phyloP scores from a whole-genome alignment of 257 asterid genomes.

The Eucommia ulmoides region DNA sequence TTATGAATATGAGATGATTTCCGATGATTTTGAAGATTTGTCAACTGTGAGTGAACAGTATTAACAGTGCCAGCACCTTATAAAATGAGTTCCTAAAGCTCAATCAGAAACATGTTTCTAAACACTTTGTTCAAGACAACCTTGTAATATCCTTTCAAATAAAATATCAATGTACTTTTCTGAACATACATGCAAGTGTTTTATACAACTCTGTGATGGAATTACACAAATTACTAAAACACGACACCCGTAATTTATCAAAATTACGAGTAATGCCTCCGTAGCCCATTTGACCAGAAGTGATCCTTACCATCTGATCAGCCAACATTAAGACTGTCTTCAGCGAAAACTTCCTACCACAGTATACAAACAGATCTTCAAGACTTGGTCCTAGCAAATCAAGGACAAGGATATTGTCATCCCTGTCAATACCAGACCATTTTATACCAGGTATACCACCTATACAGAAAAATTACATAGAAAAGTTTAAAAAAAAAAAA shows the following conservation, averaged over 20 bases:
- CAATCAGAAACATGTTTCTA: too few relatives aligned
- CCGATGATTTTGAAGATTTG: background rate
- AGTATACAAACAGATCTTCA: constrained; percentile 89
- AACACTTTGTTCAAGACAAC: too few relatives aligned
- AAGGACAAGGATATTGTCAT: constrained; percentile 77
- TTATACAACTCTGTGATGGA: too few relatives aligned
- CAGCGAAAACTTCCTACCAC: constrained; percentile 82
- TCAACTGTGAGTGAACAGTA: background rate
- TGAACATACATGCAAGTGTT: too few relatives aligned
- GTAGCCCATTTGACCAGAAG: background rate
- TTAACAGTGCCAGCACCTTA: background rate
- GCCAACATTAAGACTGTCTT: constrained; percentile 90
- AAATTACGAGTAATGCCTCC: too few relatives aligned
- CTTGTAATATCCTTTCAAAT: too few relatives aligned
- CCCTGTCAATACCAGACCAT: constrained; percentile 93
- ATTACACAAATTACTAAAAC: too few relatives aligned
- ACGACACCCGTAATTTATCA: too few relatives aligned
- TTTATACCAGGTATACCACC: constrained; percentile 85
- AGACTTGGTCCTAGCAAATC: constrained; percentile 93
- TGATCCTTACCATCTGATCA: constrained; percentile 72
- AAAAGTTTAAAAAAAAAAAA: too few relatives aligned
- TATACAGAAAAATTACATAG: too few relatives aligned
- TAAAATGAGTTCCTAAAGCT: too few relatives aligned
- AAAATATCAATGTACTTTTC: too few relatives aligned
- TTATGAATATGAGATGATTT: background rate